Evolutionary conservation across 352 stramenopile species (phyloP).

Genomic region (Lagenidium sp.): DNA sequence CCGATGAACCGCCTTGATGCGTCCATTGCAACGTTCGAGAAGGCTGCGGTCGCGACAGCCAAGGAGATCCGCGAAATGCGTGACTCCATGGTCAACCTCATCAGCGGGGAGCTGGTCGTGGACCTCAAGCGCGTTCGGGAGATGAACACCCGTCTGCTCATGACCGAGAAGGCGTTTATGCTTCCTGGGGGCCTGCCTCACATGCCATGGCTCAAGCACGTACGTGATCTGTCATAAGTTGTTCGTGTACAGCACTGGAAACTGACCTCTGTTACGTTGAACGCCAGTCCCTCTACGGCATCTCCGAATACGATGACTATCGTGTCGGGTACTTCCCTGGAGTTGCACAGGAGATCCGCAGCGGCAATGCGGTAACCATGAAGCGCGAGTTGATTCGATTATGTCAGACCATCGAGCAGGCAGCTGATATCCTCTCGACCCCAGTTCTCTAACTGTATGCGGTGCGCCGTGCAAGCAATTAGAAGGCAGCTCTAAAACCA

Average conservation of each 20-base stretch:
- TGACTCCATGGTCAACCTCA: slow-evolving; percentile 42
- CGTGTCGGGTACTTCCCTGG: slow-evolving; percentile 64
- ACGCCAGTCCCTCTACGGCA: slow-evolving; percentile 59
- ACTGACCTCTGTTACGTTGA: background rate
- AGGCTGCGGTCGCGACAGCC: slow-evolving; percentile 31
- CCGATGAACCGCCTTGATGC: slow-evolving; percentile 40
- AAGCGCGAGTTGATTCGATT: slow-evolving; percentile 71
- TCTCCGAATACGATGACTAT: slow-evolving; percentile 80
- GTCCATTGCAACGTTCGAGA: slow-evolving; percentile 56
- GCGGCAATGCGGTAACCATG: slow-evolving; percentile 56
- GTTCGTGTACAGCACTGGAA: background rate
- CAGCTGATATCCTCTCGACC: slow-evolving; percentile 59
- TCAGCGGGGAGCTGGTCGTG: slow-evolving; percentile 51
- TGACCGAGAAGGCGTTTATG: slow-evolving; percentile 74
- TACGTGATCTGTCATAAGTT: slow-evolving; percentile 19
- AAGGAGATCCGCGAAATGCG: slow-evolving; percentile 56
- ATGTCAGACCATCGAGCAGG: slow-evolving; percentile 72
- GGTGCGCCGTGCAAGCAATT: too few species aligned
- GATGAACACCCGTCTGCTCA: slow-evolving; percentile 77
- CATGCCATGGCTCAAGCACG: slow-evolving; percentile 79
- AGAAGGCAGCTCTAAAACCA: background rate
- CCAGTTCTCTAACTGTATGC: slow-evolving; percentile 35
- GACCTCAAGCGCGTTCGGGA: slow-evolving; percentile 75
- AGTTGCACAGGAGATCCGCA: slow-evolving; percentile 65
- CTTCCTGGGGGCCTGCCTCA: slow-evolving; percentile 49